phyloP scores from a whole-genome alignment of 208 protist species.

The Leishmania tarentolae region DNA sequence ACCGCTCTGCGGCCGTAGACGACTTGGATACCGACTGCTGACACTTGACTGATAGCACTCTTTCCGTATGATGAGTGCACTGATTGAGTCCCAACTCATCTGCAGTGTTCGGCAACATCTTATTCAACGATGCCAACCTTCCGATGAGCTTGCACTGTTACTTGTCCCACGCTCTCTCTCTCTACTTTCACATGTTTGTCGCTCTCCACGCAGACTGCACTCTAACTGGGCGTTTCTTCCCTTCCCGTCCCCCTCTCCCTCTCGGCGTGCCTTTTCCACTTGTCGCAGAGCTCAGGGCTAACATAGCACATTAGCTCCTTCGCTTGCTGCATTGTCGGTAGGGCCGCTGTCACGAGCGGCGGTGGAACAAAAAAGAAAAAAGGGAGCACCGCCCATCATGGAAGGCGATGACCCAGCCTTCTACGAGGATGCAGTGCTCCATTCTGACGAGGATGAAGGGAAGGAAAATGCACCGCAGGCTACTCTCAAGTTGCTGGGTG shows the following conservation, averaged over 20 bases:
- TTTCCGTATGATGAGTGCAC: neutral
- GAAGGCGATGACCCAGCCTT: constrained; percentile 14
- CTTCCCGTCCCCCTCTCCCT: neutral
- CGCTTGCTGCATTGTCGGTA: neutral
- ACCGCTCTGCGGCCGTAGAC: neutral
- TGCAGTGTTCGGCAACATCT: neutral
- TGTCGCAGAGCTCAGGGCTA: neutral
- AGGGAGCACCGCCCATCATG: neutral
- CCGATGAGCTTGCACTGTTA: neutral
- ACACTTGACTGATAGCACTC: neutral
- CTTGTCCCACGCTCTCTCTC: neutral
- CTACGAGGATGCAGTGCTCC: constrained; percentile 14
- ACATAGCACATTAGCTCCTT: neutral
- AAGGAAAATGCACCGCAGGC: constrained; percentile 22
- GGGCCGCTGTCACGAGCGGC: neutral
- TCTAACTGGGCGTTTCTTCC: neutral
- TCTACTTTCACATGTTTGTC: neutral
- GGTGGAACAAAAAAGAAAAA: neutral
- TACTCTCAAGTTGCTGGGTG: constrained; percentile 38
- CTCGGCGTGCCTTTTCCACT: neutral
- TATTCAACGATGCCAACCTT: neutral
- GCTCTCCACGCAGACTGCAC: neutral
- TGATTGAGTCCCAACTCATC: neutral
- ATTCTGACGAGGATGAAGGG: constrained; percentile 7
- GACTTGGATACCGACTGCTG: neutral